phyloP scores from a whole-genome alignment of 2,329 filamentous ascomycete species.

The Fonsecaea nubica region DNA sequence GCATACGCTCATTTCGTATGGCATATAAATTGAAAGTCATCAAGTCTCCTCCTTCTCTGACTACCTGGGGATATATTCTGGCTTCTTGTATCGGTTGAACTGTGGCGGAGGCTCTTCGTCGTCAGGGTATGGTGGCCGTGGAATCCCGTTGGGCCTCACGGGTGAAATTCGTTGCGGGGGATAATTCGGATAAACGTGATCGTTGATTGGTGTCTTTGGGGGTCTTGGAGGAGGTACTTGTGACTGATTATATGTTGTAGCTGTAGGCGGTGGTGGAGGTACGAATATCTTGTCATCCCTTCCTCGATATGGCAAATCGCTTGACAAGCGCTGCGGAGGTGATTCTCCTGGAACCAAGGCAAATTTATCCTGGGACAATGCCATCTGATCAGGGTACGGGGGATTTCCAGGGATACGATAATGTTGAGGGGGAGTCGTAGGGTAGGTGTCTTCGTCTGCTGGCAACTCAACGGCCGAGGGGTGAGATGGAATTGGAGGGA shows the following conservation, averaged over 20 bases:
- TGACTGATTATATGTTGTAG: conserved; percentile 47
- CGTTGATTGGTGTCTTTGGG: conserved; percentile 73
- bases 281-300: conserved; percentile 47
- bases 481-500: conserved; percentile 50
- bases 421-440: conserved; percentile 40
- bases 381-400: conserved; percentile 35
- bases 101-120: conserved; percentile 77
- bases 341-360: conserved; percentile 68
- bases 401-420: conserved; percentile 46
- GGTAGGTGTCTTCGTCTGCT: conserved; percentile 57
- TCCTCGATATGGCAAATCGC: conserved; percentile 44
- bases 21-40: neutral
- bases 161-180: conserved; percentile 45
- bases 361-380: conserved; percentile 73
- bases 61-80: conserved; percentile 61
- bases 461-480: conserved; percentile 65
- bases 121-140: conserved; percentile 73
- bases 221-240: conserved; percentile 70
- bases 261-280: conserved; percentile 41
- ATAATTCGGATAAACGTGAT: conserved; percentile 22
- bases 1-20: neutral
- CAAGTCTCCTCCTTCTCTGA: neutral
- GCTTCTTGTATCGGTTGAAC: conserved; percentile 86
- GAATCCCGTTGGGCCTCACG: conserved; percentile 43
- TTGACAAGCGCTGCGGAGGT: conserved; percentile 39